Base-by-base conservation (phyloP, 495 filamentous ascomycete genomes). In the Daldinia grandis region DNA sequence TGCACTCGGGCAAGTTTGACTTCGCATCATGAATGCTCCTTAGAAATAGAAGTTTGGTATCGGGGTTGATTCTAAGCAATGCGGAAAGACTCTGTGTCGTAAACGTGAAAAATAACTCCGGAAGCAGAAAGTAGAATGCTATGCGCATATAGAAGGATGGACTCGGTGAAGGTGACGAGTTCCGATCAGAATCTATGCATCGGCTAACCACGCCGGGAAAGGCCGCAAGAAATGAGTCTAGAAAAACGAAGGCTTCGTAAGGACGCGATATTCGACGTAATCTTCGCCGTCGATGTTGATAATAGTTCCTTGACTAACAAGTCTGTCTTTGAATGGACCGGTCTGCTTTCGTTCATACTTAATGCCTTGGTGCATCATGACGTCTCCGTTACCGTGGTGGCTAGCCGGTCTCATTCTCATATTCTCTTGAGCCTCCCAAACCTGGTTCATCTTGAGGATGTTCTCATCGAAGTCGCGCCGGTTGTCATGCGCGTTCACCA, bases 231-330 rank as follows among this genome's bases (percentile, higher is more conserved):
- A 14, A 30, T 27, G 21, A n/a, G 21, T 24, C 35, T 60, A 72
- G 55, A 82, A 87, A 60, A 87, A 87, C 1, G 72, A 82, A 14
- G 85, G 85, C 74, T 86, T 87, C 14, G 81, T 86, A 44, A 87
- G 77, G 1, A 87, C 83, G 10, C 85, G 79, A 55, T 87, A 87
- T 74, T 87, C 85, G 27, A 87, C 84, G 62, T 84, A 87, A 49
- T 87, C 85, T 71, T 87, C 85, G 9, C 85, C 85, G 58, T 87
- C 85, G 40, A 87, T 87, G 47, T 71, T 84, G 56, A 87, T 81
- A 21, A 87, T 85, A 8, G 80, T 79, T 28, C 84, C 80, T 53
- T 81, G 78, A 68, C 81, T 83, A 40, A 86, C 85, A 2, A 86
- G 79, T 66, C 83, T 83, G 35, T 84, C 84, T 57, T 81, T 73